Conservation (phyloP, 1,284 basidiomycete species). For the Ustilago loliicola region DNA sequence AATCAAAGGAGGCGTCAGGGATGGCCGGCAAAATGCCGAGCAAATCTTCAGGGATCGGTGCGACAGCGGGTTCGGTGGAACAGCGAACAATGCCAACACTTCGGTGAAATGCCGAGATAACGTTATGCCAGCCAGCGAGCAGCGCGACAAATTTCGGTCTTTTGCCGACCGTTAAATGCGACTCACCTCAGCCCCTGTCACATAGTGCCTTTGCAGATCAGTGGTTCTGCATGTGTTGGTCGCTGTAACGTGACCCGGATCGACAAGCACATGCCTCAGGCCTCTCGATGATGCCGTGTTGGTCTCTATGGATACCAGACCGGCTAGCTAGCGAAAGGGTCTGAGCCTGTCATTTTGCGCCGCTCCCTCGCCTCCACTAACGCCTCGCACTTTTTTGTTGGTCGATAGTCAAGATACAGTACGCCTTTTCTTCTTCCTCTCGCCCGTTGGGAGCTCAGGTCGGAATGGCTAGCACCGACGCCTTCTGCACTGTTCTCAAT, state of each 20-base stretch:
- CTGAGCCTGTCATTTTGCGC: background rate
- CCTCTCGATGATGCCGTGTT: background rate
- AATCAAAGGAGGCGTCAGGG: background rate
- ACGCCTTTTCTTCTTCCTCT: too few species aligned
- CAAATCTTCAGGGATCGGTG: background rate
- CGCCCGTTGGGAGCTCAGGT: too few species aligned
- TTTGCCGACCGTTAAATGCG: background rate
- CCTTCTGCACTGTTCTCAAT: too few species aligned
- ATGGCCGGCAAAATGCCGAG: slow-evolving; percentile 1
- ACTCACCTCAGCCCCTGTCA: background rate
- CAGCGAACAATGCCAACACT: background rate
- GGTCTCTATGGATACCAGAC: slow-evolving; percentile 2
- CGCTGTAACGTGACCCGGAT: background rate
- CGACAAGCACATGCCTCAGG: background rate
- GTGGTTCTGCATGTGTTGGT: background rate
- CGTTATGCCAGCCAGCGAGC: background rate
- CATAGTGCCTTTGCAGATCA: background rate
- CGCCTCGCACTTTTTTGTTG: too few species aligned
- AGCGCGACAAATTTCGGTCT: background rate
- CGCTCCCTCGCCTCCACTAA: background rate
- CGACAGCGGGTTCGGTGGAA: background rate
- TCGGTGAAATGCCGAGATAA: slow-evolving; percentile 5
- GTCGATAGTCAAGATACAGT: too few species aligned
- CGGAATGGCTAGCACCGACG: too few species aligned
- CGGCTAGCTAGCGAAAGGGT: slow-evolving; percentile 3